A percentile compares a stretch with the other conserved stretches of the same genome.
Conservation (phyloP, 352 stramenopile species). For the Pythium aquatile region DNA sequence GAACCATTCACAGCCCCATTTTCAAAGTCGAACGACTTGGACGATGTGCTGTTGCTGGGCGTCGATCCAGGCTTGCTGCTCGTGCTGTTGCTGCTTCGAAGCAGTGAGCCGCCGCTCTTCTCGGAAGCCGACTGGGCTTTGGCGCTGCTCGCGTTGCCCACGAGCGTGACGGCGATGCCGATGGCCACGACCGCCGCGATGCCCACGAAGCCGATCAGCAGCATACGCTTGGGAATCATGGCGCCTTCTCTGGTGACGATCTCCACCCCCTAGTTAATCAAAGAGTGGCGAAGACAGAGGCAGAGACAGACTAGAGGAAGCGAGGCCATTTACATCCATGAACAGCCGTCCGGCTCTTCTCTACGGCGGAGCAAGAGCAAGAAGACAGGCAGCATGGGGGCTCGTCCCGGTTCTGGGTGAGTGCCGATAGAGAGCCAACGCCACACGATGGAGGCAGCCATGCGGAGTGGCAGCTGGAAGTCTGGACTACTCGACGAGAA, state of each 20-base stretch:
- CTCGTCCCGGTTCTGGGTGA: too few species aligned
- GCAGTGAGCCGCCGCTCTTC: conserved; percentile 1
- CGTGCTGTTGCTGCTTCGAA: not conserved
- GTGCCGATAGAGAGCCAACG: too few species aligned
- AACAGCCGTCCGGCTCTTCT: too few species aligned
- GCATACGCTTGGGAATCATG: not conserved
- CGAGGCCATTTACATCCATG: too few species aligned
- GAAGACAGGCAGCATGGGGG: too few species aligned
- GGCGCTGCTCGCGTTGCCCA: conserved; percentile 3
- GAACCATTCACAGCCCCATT: not conserved
- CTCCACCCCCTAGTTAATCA: not conserved
- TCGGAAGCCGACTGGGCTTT: conserved; percentile 3
- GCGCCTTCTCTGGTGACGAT: not conserved
- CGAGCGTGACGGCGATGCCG: conserved; percentile 12
- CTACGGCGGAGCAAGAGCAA: too few species aligned
- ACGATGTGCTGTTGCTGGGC: not conserved
- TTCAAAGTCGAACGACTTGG: not conserved
- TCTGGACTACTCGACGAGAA: not conserved
- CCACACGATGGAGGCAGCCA: not conserved
- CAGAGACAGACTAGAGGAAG: too few species aligned
- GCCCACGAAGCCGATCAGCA: conserved; percentile 14
- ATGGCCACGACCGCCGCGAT: conserved; percentile 11
- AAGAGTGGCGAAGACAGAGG: too few species aligned
- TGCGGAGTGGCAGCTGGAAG: not conserved
- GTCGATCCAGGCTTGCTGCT: not conserved